These are phyloP conservation scores for Diaporthe nobilis DNA, from an alignment of 2,329 filamentous ascomycete genomes.

Conservation along the genomic window DNA sequence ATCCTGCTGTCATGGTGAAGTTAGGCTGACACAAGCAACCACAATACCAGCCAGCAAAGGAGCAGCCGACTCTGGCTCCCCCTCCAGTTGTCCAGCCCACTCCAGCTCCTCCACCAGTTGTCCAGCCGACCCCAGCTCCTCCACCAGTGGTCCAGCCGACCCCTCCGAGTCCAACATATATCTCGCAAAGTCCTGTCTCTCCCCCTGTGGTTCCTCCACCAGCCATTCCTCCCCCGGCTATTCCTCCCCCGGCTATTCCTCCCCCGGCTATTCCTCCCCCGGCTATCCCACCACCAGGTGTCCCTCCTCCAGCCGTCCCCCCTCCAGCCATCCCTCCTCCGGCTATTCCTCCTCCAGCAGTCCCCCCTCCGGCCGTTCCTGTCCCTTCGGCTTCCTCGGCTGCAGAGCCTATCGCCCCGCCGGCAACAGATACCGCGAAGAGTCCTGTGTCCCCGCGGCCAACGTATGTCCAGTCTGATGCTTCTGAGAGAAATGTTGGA, in stretches of 20 bases:
- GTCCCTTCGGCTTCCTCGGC: neutral
- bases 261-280: neutral
- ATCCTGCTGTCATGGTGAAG: neutral
- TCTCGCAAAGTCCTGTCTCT: neutral
- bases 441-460: neutral
- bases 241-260: neutral
- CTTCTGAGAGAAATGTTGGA: neutral
- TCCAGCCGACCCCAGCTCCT: neutral
- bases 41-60: neutral
- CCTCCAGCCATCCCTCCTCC: neutral
- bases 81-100: neutral
- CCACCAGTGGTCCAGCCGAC: neutral
- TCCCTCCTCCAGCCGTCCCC: neutral
- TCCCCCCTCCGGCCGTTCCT: neutral
- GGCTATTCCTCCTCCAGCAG: neutral
- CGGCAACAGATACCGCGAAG: neutral
- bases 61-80: neutral
- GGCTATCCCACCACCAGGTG: neutral
- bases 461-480: slow-evolving; percentile 10
- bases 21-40: neutral
- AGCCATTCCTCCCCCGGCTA: neutral
- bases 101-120: too few species aligned
- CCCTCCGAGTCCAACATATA: neutral
- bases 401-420: neutral
- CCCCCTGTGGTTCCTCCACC: neutral